Percentiles rank a stretch among this genome's conserved stretches.
phyloP scores from a whole-genome alignment of 345 rosid species.

The Atalantia buxifolia region DNA sequence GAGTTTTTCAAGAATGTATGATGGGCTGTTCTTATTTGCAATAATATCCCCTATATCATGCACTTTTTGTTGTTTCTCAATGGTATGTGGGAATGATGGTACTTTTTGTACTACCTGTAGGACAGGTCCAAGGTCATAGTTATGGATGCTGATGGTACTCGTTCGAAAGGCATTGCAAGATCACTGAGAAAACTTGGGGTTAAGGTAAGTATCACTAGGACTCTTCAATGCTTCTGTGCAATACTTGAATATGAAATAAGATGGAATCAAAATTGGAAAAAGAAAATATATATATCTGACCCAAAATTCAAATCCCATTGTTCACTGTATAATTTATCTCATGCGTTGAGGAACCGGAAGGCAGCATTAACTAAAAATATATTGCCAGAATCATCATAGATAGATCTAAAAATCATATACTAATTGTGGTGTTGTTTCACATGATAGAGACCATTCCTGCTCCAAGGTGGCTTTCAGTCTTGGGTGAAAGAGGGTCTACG shows the following conservation, averaged over 20 bases:
- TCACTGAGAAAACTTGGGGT: constrained; percentile 82
- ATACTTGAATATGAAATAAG: neutral
- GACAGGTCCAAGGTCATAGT: constrained; percentile 93
- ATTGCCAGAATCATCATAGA: neutral
- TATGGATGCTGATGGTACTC: constrained; percentile 90
- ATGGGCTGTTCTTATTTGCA: neutral
- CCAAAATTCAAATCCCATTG: neutral
- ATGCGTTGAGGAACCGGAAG: neutral
- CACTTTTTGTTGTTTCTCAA: neutral
- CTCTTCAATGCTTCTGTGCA: constrained; percentile 8
- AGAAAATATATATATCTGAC: neutral
- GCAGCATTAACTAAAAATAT: neutral
- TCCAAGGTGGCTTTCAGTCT: constrained; percentile 83
- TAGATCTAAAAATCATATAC: constrained; percentile 1
- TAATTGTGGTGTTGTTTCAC: constrained; percentile 17
- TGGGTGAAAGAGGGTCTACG: constrained; percentile 80
- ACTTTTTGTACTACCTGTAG: constrained; percentile 56
- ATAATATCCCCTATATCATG: neutral
- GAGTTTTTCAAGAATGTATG: neutral
- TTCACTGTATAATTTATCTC: neutral
- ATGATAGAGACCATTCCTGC: constrained; percentile 69
- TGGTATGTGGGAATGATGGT: constrained; percentile 13
- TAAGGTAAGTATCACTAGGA: constrained; percentile 45
- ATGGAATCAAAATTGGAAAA: neutral
- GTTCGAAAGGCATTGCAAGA: constrained; percentile 87